A percentile compares a stretch with the other conserved stretches of the same genome.
These are phyloP conservation scores for Licmophora abbreviata DNA, from an alignment of 108 stramenopile species.

Conservation along the genomic window DNA sequence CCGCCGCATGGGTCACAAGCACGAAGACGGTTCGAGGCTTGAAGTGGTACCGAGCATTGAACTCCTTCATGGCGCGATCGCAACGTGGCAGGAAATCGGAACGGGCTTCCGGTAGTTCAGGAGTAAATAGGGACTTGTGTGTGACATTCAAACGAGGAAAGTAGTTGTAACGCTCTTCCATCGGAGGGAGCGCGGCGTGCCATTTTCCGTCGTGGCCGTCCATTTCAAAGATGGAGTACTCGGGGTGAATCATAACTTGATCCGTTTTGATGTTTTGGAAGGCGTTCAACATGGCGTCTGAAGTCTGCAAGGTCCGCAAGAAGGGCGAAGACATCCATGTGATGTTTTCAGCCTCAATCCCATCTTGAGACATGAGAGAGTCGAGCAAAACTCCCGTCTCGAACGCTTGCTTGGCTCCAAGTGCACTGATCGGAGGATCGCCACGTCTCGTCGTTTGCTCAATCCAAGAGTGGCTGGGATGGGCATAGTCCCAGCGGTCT, in stretches of 20 bases:
- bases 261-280: constrained; percentile 7
- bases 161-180: constrained; percentile 46
- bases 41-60: constrained; percentile 26
- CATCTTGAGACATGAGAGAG: constrained; percentile 13
- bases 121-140: constrained; percentile 38
- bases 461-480: constrained; percentile 11
- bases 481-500: constrained; percentile 76
- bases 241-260: constrained; percentile 28
- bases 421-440: constrained; percentile 55
- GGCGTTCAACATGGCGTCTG: constrained; percentile 23
- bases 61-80: constrained; percentile 18
- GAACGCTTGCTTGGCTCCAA: constrained; percentile 70
- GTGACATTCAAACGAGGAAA: constrained; percentile 43
- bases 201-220: constrained; percentile 42
- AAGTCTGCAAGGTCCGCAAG: constrained; percentile 44
- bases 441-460: constrained; percentile 20
- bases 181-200: constrained; percentile 31
- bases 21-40: constrained; percentile 19
- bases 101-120: constrained; percentile 37
- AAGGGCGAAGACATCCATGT: constrained; percentile 54
- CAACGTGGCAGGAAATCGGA: constrained; percentile 30
- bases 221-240: constrained; percentile 51
- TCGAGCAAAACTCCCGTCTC: constrained; percentile 56
- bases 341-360: constrained; percentile 17
- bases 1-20: constrained; percentile 50